Base-by-base conservation (phyloP, 164 flowering plant species). In the Piper betle region DNA sequence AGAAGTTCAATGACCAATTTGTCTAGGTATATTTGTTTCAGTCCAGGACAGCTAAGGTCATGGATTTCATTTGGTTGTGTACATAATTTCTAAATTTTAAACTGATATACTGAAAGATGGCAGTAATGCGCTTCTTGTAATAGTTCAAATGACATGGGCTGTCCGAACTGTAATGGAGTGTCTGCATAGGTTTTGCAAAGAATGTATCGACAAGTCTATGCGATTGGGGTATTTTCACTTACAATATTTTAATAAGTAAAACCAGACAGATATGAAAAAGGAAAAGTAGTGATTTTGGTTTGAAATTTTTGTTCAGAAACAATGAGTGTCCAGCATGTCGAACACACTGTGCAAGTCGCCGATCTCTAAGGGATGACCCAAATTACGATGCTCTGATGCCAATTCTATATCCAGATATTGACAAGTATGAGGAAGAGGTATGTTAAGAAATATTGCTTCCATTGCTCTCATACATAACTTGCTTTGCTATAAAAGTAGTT, bases 301-400 rank as follows among this genome's bases (percentile, higher is more conserved):
- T 55, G 39, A 58, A 59, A 11, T 10, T 59, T 62, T 72, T 40
- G 53, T 74, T 50, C 84, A 93, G 99, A 75, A 93, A 93, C 75
- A 93, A 93, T 73, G 97, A 93, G 68, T 93, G 99, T 58, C 99
- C 99, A 63, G 95, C 99, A 68, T 93, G 99, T 66, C 92, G 99
- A 39, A 90, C 91, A 53, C 99, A 93, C 69, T 88, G 96, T 81
- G 96, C 99, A 40, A 90, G 99, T 74, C 90, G 99, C n/a, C 91
- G 99, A 63, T 90, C 99, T 64, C 68, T 93, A 72, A 82, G 99
- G 74, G 97, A 90, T 79, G 99, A 93, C 72, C 95, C 96, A 66
- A 90, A 84, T 59, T 91, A 72, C 74, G 97, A 91, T 77, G 69
- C 86, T 37, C 62, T 91, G 6, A 91, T 91, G 72, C 78, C 87